Evolutionary conservation across 345 rosid genomes (phyloP), one percentile per base, ranked within the genome.

Genomic region (Citrus unshiu): DNA sequence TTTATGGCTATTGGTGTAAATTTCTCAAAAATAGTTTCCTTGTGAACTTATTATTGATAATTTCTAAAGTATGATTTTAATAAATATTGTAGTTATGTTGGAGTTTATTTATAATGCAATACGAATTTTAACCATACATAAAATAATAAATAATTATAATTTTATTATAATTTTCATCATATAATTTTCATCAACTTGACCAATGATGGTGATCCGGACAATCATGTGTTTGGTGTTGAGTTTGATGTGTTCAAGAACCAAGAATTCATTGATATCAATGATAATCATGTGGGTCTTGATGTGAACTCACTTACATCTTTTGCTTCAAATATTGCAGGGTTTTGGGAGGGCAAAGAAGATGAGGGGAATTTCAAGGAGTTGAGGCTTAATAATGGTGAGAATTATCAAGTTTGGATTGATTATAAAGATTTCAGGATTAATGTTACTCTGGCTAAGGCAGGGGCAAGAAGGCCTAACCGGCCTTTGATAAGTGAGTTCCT

Each of bases 171-270:
- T 34, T 5, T 5, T 5, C 0, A 35, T 35, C 0, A 5, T 35
- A 35, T 35, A 35, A 1, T 1, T 5, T 5, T 34, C 5, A 34
- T 86, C 80, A 88, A 88, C 70, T 67, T 85, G 58, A 84, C 84
- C 8, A 88, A 82, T 65, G 84, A 88, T 68, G 89, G 91, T 27
- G 64, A 78, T 60, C 71, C 84, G 4, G 60, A 4, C 9, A 86
- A 81, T 35, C 83, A 81, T 72, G 43, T 86, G 35, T 83, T 86
- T 24, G 91, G 82, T 18, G 78, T 88, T 34, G 91, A 88, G 85
- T 86, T 86, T 74, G 91, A 88, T 69, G 86, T 86, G 54, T 88
- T 85, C 54, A 54, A 81, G 27, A 88, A 88, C 72, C 83, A 88
- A 69, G 89, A 88, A 58, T 85, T 88, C 57, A 70, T 77, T n/a